phyloP scores from a whole-genome alignment of 371 early-diverging fungal species.

The Mortierella sp. region DNA sequence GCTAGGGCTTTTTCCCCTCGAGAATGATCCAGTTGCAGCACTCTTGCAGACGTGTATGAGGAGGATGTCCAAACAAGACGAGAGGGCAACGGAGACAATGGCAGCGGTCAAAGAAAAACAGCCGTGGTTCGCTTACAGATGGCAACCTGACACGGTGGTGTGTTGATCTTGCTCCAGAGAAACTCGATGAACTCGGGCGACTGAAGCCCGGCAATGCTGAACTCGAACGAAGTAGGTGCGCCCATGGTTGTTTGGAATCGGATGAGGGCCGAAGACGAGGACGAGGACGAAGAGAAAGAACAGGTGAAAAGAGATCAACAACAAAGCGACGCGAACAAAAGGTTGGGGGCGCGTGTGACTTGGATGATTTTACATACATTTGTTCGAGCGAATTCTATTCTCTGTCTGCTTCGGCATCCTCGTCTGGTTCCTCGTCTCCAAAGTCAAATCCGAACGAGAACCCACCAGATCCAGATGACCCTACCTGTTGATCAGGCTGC shows the following conservation, averaged over 20 bases:
- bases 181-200: conserved; percentile 45
- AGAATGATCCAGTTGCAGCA: too few relatives aligned
- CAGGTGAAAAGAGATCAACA: too few relatives aligned
- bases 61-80: too few relatives aligned
- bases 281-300: neutral
- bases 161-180: conserved; percentile 46
- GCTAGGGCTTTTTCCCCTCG: too few relatives aligned
- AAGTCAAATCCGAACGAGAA: conserved; percentile 47
- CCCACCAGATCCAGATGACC: conserved; percentile 3
- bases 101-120: too few relatives aligned
- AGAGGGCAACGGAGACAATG: too few relatives aligned
- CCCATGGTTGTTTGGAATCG: conserved; percentile 16
- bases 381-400: too few relatives aligned
- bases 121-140: conserved; percentile 28
- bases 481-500: neutral
- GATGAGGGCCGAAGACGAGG: neutral
- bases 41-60: too few relatives aligned
- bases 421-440: conserved; percentile 21
- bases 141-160: conserved; percentile 37
- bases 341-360: neutral
- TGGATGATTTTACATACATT: too few relatives aligned
- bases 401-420: neutral
- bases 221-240: conserved; percentile 31
- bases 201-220: conserved; percentile 21
- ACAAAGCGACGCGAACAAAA: too few relatives aligned